A percentile compares a stretch with the other conserved stretches of the same genome.
phyloP scores from a whole-genome alignment of 2,329 filamentous ascomycete genomes.

The Aspergillus ochraceus region DNA sequence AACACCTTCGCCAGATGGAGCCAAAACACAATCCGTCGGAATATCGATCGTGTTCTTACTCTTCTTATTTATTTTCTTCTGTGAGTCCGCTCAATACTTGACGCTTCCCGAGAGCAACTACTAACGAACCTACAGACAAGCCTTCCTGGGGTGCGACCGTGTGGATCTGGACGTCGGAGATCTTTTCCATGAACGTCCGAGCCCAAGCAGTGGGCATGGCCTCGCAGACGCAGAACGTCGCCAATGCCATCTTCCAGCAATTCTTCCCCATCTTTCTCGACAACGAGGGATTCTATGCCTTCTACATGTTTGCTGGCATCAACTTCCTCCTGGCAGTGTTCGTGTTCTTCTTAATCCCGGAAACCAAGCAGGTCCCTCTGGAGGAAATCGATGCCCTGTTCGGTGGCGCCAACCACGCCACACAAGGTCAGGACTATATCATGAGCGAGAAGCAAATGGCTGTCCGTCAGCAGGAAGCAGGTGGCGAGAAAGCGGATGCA shows the following conservation, averaged over 20 bases:
- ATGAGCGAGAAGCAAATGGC: slow-evolving; percentile 23
- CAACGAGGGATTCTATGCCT: slow-evolving; percentile 57
- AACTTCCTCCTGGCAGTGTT: slow-evolving; percentile 53
- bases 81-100: slow-evolving; percentile 13
- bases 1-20: slow-evolving; percentile 55
- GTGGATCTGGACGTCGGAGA: slow-evolving; percentile 70
- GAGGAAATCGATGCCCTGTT: slow-evolving; percentile 42
- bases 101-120: too few species aligned
- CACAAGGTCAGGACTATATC: slow-evolving; percentile 34
- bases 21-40: slow-evolving; percentile 61
- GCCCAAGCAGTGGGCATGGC: slow-evolving; percentile 70
- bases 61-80: slow-evolving; percentile 61
- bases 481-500: neutral
- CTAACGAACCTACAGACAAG: slow-evolving; percentile 53
- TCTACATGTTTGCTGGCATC: slow-evolving; percentile 56
- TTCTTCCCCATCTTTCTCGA: slow-evolving; percentile 69
- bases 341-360: slow-evolving; percentile 54
- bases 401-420: slow-evolving; percentile 38
- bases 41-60: slow-evolving; percentile 69
- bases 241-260: slow-evolving; percentile 67
- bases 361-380: slow-evolving; percentile 48
- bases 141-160: slow-evolving; percentile 69
- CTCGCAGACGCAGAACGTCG: slow-evolving; percentile 61
- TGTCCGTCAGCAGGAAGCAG: neutral
- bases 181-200: slow-evolving; percentile 72